Base-by-base conservation (phyloP, 148 eudicot genomes). In the Silene latifolia region DNA sequence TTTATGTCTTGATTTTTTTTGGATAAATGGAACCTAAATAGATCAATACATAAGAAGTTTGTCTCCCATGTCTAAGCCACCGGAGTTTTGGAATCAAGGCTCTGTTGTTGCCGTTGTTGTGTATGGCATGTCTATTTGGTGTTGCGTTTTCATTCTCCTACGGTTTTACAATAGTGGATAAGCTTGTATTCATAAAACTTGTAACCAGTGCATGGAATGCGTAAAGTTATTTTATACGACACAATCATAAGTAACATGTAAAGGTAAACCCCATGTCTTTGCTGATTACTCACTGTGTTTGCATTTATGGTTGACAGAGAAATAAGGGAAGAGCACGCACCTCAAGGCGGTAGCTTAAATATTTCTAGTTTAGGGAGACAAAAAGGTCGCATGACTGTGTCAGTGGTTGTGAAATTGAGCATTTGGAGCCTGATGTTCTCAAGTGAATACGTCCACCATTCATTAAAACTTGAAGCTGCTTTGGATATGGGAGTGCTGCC, bases 251-350 rank as follows among this genome's bases (percentile, higher is more conserved):
- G 12, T 11, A 46, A 46, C 7, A 46, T 7, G 51, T 46, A 46
- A 46, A 46, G 2, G 29, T 1, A 27, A 27, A 27, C 1, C 35
- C 35, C 35, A 32, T 32, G 35, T 32, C 3, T 48, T 2, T 8
- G 56, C 56, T 51, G 67, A 62, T 23, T 62, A 62, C 29, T 63
- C 56, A 24, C 13, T 63, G 39, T 27, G 25, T 63, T 25, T 51
- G 19, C 32, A 62, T 29, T 27, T 68, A 64, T 59, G 56, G 29
- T 67, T 73, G 7, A 8, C 87, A 84, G 87, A 79, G 84, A 78
- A 76, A 81, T 48, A 74, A 78, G 69, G 63, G 80, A 15, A 81
- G 73, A 75, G 21, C 82, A 44, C 82, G 87, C 12, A 76, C 80
- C 19, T 5, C 48, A 47, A 73, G 80, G 15, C 77, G 80, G 9